Evolutionary conservation across 768 basidiomycete species (phyloP).

Genomic region (Lactarius hatsudake): DNA sequence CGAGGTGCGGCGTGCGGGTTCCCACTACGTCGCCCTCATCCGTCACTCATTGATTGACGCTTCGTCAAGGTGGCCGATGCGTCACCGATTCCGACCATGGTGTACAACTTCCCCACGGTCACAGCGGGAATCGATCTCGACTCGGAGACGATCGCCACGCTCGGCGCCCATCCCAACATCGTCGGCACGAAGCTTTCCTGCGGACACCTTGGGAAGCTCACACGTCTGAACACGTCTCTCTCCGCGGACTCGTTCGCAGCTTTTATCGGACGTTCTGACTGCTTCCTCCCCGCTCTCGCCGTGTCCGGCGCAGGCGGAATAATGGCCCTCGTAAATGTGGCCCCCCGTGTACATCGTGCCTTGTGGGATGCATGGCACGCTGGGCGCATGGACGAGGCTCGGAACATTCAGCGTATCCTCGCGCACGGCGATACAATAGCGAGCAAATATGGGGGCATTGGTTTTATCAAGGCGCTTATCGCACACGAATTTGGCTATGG

Average conservation of each 20-base stretch:
- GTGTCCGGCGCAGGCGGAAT: constrained; percentile 65
- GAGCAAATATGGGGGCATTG: constrained; percentile 62
- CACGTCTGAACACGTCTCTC: constrained; percentile 63
- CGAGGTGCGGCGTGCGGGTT: constrained; percentile 40
- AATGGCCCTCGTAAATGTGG: constrained; percentile 58
- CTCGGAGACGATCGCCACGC: constrained; percentile 66
- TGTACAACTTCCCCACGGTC: constrained; percentile 85
- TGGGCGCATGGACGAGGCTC: constrained; percentile 56
- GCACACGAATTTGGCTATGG: constrained; percentile 66
- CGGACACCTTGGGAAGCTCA: constrained; percentile 80
- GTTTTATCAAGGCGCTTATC: constrained; percentile 64
- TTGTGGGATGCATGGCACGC: constrained; percentile 21
- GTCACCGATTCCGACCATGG: constrained; percentile 67
- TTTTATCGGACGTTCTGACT: constrained; percentile 74
- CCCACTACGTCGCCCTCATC: background rate
- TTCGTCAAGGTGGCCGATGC: constrained; percentile 58
- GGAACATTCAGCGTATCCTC: constrained; percentile 56
- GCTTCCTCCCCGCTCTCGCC: constrained; percentile 59
- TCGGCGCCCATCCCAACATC: constrained; percentile 79
- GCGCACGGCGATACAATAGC: constrained; percentile 67
- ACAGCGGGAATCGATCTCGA: constrained; percentile 83
- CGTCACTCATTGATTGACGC: constrained; percentile 20
- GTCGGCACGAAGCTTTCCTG: constrained; percentile 86
- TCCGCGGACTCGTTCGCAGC: constrained; percentile 56
- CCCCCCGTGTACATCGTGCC: constrained; percentile 29